phyloP scores from a whole-genome alignment of 164 flowering plant species.

The Aristolochia fimbriata region DNA sequence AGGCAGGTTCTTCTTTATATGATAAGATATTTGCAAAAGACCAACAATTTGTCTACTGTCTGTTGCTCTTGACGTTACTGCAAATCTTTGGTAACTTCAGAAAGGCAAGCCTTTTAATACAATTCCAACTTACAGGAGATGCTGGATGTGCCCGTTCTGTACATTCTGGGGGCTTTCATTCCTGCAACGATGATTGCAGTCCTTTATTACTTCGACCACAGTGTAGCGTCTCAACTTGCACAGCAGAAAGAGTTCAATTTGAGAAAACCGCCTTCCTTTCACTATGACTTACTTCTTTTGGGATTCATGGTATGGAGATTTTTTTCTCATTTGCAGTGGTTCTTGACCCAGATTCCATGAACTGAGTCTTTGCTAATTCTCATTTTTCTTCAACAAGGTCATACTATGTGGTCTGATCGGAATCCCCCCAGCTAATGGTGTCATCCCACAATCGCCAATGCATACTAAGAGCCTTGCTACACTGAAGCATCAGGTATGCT shows the following conservation, averaged over 20 bases:
- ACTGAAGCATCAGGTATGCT: slow-evolving; percentile 84
- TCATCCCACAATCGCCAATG: slow-evolving; percentile 99
- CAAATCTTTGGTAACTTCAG: too few relatives aligned
- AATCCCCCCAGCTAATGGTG: slow-evolving; percentile 97
- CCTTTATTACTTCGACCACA: slow-evolving; percentile 96
- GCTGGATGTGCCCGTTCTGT: slow-evolving; percentile 79
- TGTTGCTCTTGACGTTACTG: too few relatives aligned
- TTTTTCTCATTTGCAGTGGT: neutral
- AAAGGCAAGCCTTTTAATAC: too few relatives aligned
- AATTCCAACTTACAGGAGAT: slow-evolving; percentile 55
- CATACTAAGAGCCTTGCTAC: slow-evolving; percentile 98
- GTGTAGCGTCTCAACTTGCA: slow-evolving; percentile 98
- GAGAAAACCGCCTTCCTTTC: slow-evolving; percentile 91
- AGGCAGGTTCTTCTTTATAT: slow-evolving; percentile 30
- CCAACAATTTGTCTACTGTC: too few relatives aligned
- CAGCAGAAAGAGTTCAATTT: slow-evolving; percentile 97
- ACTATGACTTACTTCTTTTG: slow-evolving; percentile 86
- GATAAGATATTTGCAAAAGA: neutral
- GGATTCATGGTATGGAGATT: slow-evolving; percentile 68
- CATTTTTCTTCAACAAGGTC: slow-evolving; percentile 33
- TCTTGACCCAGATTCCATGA: neutral
- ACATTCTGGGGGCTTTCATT: slow-evolving; percentile 88
- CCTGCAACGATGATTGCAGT: slow-evolving; percentile 99
- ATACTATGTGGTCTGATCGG: slow-evolving; percentile 93
- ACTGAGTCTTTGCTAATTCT: neutral